Evolutionary conservation across 2,329 filamentous ascomycete genomes (phyloP).

Genomic region (Blastomyces emzantsi): DNA sequence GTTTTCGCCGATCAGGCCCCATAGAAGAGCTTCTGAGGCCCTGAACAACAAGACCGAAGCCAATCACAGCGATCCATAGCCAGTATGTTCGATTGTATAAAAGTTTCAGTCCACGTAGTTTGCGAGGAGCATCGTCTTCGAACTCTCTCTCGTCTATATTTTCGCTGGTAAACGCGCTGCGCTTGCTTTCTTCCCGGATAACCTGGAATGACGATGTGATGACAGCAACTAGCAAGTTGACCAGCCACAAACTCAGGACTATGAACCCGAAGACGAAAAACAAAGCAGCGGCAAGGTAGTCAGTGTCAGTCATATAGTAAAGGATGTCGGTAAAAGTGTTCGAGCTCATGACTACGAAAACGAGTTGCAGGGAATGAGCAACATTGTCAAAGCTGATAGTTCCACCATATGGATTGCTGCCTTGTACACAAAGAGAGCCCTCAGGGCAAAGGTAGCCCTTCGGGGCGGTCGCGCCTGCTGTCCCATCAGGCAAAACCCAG

Average conservation of each 20-base stretch:
- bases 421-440: slow-evolving; percentile 74
- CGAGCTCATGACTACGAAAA: slow-evolving; percentile 97
- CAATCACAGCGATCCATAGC: slow-evolving; percentile 74
- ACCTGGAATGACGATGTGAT: slow-evolving; percentile 98
- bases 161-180: slow-evolving; percentile 81
- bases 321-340: slow-evolving; percentile 95
- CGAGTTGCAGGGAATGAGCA: slow-evolving; percentile 77
- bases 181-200: slow-evolving; percentile 90
- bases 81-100: slow-evolving; percentile 64
- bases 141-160: slow-evolving; percentile 46
- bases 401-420: slow-evolving; percentile 66
- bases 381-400: slow-evolving; percentile 97
- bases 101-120: slow-evolving; percentile 50
- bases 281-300: slow-evolving; percentile 76
- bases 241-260: slow-evolving; percentile 92
- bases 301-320: slow-evolving; percentile 85
- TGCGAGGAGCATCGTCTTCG: slow-evolving; percentile 27
- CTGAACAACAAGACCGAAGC: slow-evolving; percentile 70
- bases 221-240: slow-evolving; percentile 88
- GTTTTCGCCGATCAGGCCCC: slow-evolving; percentile 48
- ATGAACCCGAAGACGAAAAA: slow-evolving; percentile 68
- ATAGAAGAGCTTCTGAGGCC: slow-evolving; percentile 68
- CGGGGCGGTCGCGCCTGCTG: slow-evolving; percentile 40
- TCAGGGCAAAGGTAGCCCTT: slow-evolving; percentile 87
- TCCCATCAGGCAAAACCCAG: slow-evolving; percentile 56